Percentiles rank a stretch among this genome's conserved stretches.
Evolutionary conservation across 805 yeast species (phyloP).

Genomic region (Gaillardinia entomophila): DNA sequence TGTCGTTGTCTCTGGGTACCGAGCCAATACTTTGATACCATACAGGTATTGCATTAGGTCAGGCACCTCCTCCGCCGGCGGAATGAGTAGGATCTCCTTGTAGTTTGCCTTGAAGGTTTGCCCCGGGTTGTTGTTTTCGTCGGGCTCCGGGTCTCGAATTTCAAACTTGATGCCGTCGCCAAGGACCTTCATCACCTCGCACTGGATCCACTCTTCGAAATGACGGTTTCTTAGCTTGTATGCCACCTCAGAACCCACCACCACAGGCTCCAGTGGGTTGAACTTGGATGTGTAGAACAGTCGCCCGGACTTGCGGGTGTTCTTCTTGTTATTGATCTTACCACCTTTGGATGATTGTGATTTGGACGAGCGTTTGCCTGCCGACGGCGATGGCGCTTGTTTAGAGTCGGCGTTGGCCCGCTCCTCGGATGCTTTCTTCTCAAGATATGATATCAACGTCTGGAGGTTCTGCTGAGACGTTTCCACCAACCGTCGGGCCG

Average conservation of each 20-base stretch:
- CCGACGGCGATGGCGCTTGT: neutral
- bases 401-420: conserved; percentile 5
- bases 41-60: conserved; percentile 53
- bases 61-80: conserved; percentile 42
- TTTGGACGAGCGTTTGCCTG: conserved; percentile 2
- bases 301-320: conserved; percentile 29
- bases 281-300: conserved; percentile 48
- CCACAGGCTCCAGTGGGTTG: conserved; percentile 54
- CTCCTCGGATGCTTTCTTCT: conserved; percentile 9
- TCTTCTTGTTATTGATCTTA: conserved; percentile 9
- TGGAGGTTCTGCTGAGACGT: conserved; percentile 43
- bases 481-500: conserved; percentile 33
- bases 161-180: conserved; percentile 72
- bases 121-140: conserved; percentile 84
- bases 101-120: conserved; percentile 76
- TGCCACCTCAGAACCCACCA: conserved; percentile 80
- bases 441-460: conserved; percentile 31
- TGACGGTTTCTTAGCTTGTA: conserved; percentile 67
- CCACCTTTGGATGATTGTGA: conserved; percentile 8
- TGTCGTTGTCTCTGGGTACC: conserved; percentile 96
- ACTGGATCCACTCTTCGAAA: conserved; percentile 94
- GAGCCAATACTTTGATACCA: conserved; percentile 80
- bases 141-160: conserved; percentile 97
- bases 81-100: conserved; percentile 73
- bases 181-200: conserved; percentile 76